Conservation (phyloP, 2,329 filamentous ascomycete species). For the Aspergillus vadensis region DNA sequence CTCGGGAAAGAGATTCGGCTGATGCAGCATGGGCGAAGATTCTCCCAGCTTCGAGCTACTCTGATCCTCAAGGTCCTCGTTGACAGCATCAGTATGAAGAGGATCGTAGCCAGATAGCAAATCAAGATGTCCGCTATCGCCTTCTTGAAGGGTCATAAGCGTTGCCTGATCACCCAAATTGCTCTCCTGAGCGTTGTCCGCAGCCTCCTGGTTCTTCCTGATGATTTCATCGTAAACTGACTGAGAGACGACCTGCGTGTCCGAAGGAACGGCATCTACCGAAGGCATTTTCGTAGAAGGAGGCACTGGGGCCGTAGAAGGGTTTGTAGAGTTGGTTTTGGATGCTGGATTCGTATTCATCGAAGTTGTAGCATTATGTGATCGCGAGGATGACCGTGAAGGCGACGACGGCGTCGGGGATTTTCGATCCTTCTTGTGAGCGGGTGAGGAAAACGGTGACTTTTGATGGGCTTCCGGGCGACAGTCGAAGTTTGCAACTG, state of each 20-base stretch:
- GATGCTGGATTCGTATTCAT: constrained; percentile 16
- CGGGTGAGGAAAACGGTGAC: constrained; percentile 9
- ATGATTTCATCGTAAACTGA: constrained; percentile 47
- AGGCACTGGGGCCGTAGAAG: constrained; percentile 19
- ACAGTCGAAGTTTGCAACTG: constrained; percentile 10
- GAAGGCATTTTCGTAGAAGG: constrained; percentile 36
- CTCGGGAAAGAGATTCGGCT: constrained; percentile 48
- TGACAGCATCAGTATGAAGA: constrained; percentile 22
- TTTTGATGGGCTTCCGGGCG: constrained; percentile 3
- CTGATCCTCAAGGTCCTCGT: constrained; percentile 54
- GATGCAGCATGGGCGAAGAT: constrained; percentile 41
- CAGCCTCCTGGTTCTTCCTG: constrained; percentile 37
- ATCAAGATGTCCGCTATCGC: constrained; percentile 48
- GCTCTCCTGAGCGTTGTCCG: constrained; percentile 25
- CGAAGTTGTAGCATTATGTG: constrained; percentile 24
- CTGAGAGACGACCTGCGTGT: constrained; percentile 50
- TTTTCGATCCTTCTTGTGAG: constrained; percentile 14
- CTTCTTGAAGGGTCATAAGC: constrained; percentile 42
- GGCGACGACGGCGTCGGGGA: constrained; percentile 14
- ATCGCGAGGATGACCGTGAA: constrained; percentile 1
- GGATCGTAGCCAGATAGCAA: constrained; percentile 43
- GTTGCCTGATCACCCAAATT: constrained; percentile 36
- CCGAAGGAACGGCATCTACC: constrained; percentile 37
- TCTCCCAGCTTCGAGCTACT: constrained; percentile 34
- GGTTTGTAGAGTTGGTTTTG: constrained; percentile 19